phyloP scores from a whole-genome alignment of 2,329 filamentous ascomycete species.

The Xylogone sp. region DNA sequence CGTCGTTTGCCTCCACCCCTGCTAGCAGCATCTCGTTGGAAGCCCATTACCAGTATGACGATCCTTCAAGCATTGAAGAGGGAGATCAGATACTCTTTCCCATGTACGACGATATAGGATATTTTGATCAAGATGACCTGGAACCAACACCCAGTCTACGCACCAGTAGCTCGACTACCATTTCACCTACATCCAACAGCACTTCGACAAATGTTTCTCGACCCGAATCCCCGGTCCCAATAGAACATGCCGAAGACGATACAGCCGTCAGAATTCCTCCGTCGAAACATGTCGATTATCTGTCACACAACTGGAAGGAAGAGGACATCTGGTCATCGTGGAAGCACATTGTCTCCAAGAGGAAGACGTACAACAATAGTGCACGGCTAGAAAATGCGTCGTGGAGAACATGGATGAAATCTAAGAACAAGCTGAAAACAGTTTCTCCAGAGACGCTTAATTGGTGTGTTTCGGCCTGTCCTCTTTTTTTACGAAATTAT shows the following conservation, averaged over 20 bases:
- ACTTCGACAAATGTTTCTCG: constrained; percentile 47
- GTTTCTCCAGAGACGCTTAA: constrained; percentile 89
- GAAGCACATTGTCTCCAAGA: constrained; percentile 83
- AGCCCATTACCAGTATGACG: constrained; percentile 95
- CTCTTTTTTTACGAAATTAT: constrained; percentile 82
- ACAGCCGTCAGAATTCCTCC: constrained; percentile 55
- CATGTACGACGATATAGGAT: constrained; percentile 35
- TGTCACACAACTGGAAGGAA: constrained; percentile 92
- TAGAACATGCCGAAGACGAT: constrained; percentile 43
- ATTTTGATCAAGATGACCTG: constrained; percentile 38
- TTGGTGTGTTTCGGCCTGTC: constrained; percentile 88
- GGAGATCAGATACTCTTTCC: constrained; percentile 38
- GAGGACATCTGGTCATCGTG: constrained; percentile 98
- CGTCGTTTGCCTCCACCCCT: constrained; percentile 59
- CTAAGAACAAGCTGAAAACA: constrained; percentile 81
- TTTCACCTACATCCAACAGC: constrained; percentile 60
- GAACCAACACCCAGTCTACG: constrained; percentile 49
- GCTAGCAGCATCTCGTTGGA: constrained; percentile 62
- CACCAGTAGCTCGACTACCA: constrained; percentile 50
- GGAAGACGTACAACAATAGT: constrained; percentile 75
- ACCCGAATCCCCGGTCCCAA: constrained; percentile 14
- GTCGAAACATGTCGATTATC: constrained; percentile 85
- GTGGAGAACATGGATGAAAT: constrained; percentile 95
- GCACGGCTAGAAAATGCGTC: constrained; percentile 90
- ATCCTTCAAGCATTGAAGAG: constrained; percentile 74